Base-by-base conservation (phyloP, 257 asterid species). In the Penstemon newberryi region DNA sequence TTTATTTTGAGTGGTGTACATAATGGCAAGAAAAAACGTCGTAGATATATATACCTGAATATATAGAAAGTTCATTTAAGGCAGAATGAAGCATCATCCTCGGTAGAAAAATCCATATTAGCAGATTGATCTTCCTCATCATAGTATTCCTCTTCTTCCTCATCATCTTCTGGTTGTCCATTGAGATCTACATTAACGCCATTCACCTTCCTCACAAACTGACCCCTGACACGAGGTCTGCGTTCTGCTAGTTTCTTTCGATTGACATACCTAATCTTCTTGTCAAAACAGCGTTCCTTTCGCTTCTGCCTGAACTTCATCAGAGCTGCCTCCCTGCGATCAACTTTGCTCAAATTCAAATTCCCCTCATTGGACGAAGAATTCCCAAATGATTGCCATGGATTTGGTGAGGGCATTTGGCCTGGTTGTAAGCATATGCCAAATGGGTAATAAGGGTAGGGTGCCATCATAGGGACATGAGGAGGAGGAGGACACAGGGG, bases 211-310 rank as follows among this genome's bases (percentile, higher is more conserved):
- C 99, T 83, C 67, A 91, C 97, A 78, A 94, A 94, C 72, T 91
- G 99, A 70, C 97, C 99, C 78, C 84, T 80, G 61, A 91, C 71
- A 49, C 96, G 96, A 71, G 99, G 99, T 57, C 99, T 87, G 63
- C 93, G 83, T 41, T 91, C 97, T n/a, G 99, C 97, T 52, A 94
- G 93, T 56, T 71, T 86, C 76, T 94, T 94, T 39, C 98, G 60
- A 60, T 94, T 94, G 47, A 82, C 96, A 65, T 94, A 94, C 86
- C 99, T 85, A 60, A 91, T 84, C 81, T 87, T 94, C 82, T 94
- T 91, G 84, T 91, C 92, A 76, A 89, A 94, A 71, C 98, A 94
- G 67, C 99, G 84, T 41, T 89, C 98, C 76, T 94, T 91, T 50
- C 96, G 82, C 73, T 91, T 94, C 78, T 87, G 95, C 73, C 96